These are phyloP conservation scores for Colletotrichum musicola DNA, from an alignment of 2,329 filamentous ascomycete genomes.

Conservation along the genomic window DNA sequence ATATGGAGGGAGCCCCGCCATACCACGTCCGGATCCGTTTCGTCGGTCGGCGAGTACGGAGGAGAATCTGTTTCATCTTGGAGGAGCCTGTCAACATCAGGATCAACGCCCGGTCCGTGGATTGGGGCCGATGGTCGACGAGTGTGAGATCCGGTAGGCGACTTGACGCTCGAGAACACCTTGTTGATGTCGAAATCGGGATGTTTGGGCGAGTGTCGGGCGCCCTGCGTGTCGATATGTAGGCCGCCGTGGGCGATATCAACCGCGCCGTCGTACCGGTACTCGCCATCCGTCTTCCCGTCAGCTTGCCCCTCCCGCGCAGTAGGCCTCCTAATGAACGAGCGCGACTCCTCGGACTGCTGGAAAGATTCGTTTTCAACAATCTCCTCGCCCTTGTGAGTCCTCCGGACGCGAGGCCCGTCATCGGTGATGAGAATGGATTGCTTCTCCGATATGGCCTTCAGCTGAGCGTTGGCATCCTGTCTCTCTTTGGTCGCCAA, in stretches of 20 bases:
- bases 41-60: conserved; percentile 85
- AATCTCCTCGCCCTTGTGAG: conserved; percentile 95
- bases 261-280: conserved; percentile 30
- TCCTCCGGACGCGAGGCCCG: conserved; percentile 83
- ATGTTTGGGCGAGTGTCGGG: conserved; percentile 66
- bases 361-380: conserved; percentile 78
- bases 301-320: conserved; percentile 44
- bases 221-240: conserved; percentile 53
- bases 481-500: conserved; percentile 94
- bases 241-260: conserved; percentile 52
- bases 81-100: conserved; percentile 90
- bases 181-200: conserved; percentile 85
- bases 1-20: conserved; percentile 85
- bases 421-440: conserved; percentile 85
- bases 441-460: conserved; percentile 83
- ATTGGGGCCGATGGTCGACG: conserved; percentile 63
- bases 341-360: conserved; percentile 49
- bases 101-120: conserved; percentile 77
- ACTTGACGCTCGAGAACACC: conserved; percentile 86
- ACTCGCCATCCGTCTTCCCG: conserved; percentile 35
- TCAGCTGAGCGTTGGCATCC: conserved; percentile 79
- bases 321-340: conserved; percentile 51
- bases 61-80: conserved; percentile 83
- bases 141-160: conserved; percentile 68
- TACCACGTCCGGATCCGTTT: conserved; percentile 77